Conservation (phyloP, 352 stramenopile genomes). For the Phytophthora pini region DNA sequence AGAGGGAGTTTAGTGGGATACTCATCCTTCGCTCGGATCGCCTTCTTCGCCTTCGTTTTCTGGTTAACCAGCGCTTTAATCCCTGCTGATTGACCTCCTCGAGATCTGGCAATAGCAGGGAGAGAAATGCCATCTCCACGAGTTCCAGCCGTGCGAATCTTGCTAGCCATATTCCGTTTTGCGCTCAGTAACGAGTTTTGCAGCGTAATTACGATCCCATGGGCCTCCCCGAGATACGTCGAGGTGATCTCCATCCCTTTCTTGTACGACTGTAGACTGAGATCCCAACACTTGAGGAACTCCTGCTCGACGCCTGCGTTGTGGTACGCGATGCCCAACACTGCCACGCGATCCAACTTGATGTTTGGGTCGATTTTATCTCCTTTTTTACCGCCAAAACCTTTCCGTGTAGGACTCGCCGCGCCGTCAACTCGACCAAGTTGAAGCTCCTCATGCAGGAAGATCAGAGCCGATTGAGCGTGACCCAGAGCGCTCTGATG, state of each 20-base stretch:
- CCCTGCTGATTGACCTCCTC: slow-evolving; percentile 30
- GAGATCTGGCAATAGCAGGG: slow-evolving; percentile 37
- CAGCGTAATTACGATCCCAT: slow-evolving; percentile 93
- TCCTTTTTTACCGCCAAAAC: slow-evolving; percentile 27
- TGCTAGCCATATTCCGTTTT: slow-evolving; percentile 60
- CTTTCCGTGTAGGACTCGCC: slow-evolving; percentile 24
- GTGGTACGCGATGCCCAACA: slow-evolving; percentile 95
- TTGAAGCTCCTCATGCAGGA: slow-evolving; percentile 94
- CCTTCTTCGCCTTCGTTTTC: slow-evolving; percentile 45
- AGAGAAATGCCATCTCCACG: slow-evolving; percentile 68
- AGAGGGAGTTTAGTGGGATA: slow-evolving; percentile 30
- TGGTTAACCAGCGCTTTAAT: slow-evolving; percentile 48
- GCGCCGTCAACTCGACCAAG: slow-evolving; percentile 22
- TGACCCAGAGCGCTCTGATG: slow-evolving; percentile 92
- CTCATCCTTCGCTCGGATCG: slow-evolving; percentile 32
- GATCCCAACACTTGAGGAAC: slow-evolving; percentile 93
- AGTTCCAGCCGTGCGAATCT: slow-evolving; percentile 47
- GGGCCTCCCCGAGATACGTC: slow-evolving; percentile 85
- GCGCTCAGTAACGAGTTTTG: slow-evolving; percentile 91
- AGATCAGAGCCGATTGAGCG: slow-evolving; percentile 91
- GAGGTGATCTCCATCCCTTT: slow-evolving; percentile 92
- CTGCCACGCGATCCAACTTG: slow-evolving; percentile 90
- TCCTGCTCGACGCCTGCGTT: slow-evolving; percentile 96
- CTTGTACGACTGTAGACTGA: slow-evolving; percentile 91
- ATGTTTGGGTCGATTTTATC: slow-evolving; percentile 39